Conservation (phyloP, 305 asterid genomes). For the Coffea humblotiana region DNA sequence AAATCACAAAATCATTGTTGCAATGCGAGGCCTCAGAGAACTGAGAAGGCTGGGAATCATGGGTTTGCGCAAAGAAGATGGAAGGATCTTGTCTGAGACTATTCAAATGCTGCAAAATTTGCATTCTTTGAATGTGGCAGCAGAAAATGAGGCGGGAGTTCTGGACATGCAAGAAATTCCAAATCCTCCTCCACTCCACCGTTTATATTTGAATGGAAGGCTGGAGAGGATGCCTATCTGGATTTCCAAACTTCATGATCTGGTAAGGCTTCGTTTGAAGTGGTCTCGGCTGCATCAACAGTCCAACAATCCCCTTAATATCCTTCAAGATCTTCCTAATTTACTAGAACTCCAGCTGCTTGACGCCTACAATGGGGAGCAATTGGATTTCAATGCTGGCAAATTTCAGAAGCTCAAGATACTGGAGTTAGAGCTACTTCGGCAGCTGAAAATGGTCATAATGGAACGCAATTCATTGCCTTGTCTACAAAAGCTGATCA, state of each 20-base stretch:
- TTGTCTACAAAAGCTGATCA: background rate
- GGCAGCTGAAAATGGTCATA: background rate
- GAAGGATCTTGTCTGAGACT: background rate
- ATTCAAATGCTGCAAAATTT: background rate
- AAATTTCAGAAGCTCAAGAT: background rate
- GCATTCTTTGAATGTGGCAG: background rate
- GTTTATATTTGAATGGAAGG: background rate
- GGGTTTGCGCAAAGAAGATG: background rate
- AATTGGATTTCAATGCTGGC: background rate
- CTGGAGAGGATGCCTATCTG: background rate
- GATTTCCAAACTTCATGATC: background rate
- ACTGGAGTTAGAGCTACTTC: background rate
- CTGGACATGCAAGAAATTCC: background rate
- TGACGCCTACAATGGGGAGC: background rate
- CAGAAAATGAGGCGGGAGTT: background rate
- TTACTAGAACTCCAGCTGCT: background rate
- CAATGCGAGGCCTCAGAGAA: background rate
- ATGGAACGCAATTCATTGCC: background rate
- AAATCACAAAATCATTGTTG: background rate
- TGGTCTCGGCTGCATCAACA: background rate
- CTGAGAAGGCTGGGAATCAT: background rate
- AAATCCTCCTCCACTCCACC: background rate
- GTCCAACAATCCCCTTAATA: background rate
- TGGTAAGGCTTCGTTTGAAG: background rate
- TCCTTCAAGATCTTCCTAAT: background rate